Conservation (phyloP, 768 basidiomycete genomes). For the Boletus sensibilis region DNA sequence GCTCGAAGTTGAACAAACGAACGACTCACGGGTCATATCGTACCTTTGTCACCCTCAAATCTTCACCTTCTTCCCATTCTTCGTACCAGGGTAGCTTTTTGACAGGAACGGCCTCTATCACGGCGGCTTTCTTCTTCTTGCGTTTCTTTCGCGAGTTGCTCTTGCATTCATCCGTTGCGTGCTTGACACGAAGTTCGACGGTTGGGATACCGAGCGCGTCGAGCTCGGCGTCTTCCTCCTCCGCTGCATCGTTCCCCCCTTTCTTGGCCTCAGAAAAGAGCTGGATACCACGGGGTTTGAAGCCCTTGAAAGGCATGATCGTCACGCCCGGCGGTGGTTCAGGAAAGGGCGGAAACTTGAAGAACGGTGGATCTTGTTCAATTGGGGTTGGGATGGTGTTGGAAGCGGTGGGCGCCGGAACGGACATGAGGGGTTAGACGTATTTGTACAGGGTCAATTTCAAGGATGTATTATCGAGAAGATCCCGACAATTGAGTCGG, state of each 20-base stretch:
- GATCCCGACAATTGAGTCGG: conserved; percentile 18
- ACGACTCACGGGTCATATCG: conserved; percentile 51
- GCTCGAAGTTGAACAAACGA: neutral
- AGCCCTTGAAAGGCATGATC: conserved; percentile 56
- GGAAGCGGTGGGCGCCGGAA: conserved; percentile 16
- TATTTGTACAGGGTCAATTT: conserved; percentile 15
- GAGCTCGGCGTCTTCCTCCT: conserved; percentile 51
- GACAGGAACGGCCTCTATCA: conserved; percentile 13
- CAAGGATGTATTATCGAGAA: conserved; percentile 7
- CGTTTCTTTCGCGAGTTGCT: conserved; percentile 53
- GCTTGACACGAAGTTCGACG: conserved; percentile 49
- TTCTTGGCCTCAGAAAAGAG: conserved; percentile 42
- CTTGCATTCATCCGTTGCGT: conserved; percentile 55
- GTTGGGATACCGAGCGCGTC: conserved; percentile 72
- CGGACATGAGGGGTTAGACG: conserved; percentile 21
- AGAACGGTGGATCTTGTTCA: conserved; percentile 17
- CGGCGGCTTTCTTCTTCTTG: conserved; percentile 38
- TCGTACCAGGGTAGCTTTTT: conserved; percentile 58
- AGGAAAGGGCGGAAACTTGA: conserved; percentile 52
- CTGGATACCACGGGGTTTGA: conserved; percentile 57
- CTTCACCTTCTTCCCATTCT: conserved; percentile 67
- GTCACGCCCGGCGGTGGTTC: conserved; percentile 41
- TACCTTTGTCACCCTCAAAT: conserved; percentile 39
- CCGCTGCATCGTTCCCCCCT: conserved; percentile 29
- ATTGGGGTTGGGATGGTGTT: conserved; percentile 5